Percentiles rank a stretch among this genome's conserved stretches.
Evolutionary conservation across 352 stramenopile species (phyloP).

Genomic region (Phytophthora pini): DNA sequence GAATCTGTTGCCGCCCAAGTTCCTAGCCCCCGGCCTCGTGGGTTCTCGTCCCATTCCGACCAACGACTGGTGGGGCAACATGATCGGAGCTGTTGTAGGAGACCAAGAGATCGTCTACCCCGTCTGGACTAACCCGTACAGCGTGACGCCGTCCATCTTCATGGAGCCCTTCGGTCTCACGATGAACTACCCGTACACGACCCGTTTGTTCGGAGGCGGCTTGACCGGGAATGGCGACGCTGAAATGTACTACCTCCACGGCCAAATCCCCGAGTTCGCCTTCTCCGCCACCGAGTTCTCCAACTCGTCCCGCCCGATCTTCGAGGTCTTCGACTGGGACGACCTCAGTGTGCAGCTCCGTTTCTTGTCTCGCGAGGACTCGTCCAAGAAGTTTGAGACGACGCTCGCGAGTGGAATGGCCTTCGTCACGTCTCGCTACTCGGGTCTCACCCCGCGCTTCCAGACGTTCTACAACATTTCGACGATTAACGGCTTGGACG

Average conservation of each 20-base stretch:
- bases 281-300: conserved; percentile 65
- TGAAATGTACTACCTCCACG: conserved; percentile 62
- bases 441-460: conserved; percentile 51
- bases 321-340: conserved; percentile 58
- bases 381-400: conserved; percentile 47
- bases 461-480: conserved; percentile 50
- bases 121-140: conserved; percentile 77
- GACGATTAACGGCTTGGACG: conserved; percentile 54
- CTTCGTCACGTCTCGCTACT: conserved; percentile 62
- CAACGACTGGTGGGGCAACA: conserved; percentile 82
- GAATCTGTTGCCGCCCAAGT: conserved; percentile 58
- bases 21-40: conserved; percentile 50
- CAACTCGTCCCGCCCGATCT: conserved; percentile 29
- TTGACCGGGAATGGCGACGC: conserved; percentile 53
- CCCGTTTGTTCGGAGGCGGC: conserved; percentile 53
- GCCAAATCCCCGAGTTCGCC: conserved; percentile 50
- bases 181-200: conserved; percentile 65
- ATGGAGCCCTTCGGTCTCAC: conserved; percentile 51
- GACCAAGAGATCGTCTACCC: conserved; percentile 51
- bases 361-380: conserved; percentile 37
- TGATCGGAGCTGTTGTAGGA: conserved; percentile 50
- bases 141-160: conserved; percentile 46
- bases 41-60: conserved; percentile 61
- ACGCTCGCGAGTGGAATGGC: conserved; percentile 73
- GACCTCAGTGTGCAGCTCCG: conserved; percentile 63